Evolutionary conservation across 495 filamentous ascomycete species (phyloP).

Genomic region (Evansstolkia leycettana): DNA sequence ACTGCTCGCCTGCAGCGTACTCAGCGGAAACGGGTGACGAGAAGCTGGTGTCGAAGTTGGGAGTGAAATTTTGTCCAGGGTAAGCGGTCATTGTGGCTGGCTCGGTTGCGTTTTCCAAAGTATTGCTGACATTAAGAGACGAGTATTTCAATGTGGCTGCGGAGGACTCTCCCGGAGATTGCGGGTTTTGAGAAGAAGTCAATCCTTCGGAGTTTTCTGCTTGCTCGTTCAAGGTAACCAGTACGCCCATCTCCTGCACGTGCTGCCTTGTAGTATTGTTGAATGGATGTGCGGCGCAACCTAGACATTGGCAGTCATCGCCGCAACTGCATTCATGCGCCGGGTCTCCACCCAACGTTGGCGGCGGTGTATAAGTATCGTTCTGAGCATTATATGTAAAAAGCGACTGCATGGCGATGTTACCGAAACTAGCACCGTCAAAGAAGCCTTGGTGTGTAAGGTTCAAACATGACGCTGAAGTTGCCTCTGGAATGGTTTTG

Average conservation of each 20-base stretch:
- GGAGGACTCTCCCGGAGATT: slow-evolving; percentile 3
- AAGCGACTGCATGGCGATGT: slow-evolving; percentile 8
- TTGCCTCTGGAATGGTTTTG: slow-evolving; percentile 6
- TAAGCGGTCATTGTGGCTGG: slow-evolving; percentile 10
- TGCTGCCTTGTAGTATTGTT: slow-evolving; percentile 59
- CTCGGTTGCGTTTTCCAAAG: slow-evolving; percentile 6
- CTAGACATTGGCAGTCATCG: slow-evolving; percentile 54
- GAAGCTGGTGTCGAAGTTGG: slow-evolving; percentile 13
- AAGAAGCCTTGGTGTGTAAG: slow-evolving; percentile 6
- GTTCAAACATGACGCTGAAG: slow-evolving; percentile 2
- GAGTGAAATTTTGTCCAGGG: not conserved
- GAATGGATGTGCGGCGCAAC: slow-evolving; percentile 58
- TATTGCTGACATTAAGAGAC: slow-evolving; percentile 2
- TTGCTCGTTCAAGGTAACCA: slow-evolving; percentile 28
- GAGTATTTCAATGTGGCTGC: slow-evolving; percentile 3
- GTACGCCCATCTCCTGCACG: slow-evolving; percentile 38
- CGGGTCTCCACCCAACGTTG: slow-evolving; percentile 7
- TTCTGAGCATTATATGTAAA: slow-evolving; percentile 4
- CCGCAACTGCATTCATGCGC: slow-evolving; percentile 52
- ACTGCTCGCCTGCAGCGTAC: slow-evolving; percentile 13
- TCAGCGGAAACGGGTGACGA: slow-evolving; percentile 16
- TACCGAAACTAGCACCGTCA: slow-evolving; percentile 9
- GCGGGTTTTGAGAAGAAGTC: slow-evolving; percentile 7
- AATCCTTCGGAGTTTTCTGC: slow-evolving; percentile 10
- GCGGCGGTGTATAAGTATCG: slow-evolving; percentile 3